Evolutionary conservation across 495 filamentous ascomycete genomes (phyloP), one percentile per base, ranked within the genome.

Genomic region (Aspergillus carlsbadensis): DNA sequence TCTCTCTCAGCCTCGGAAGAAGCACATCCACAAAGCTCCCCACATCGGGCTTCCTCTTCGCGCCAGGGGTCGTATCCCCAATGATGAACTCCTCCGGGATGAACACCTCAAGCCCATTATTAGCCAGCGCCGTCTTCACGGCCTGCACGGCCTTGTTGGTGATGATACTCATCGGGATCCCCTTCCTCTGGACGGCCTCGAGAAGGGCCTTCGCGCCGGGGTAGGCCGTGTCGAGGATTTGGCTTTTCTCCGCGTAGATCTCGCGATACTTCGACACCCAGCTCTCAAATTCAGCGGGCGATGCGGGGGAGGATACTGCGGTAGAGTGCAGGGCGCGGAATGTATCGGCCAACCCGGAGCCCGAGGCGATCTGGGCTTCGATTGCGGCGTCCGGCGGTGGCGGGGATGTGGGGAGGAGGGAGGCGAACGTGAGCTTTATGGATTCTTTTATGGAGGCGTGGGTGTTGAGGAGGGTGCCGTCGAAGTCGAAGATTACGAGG

Each of bases 71-170:
- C 24, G 62, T 64, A 44, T 54, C 52, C 2, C 68, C 68, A 14
- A 70, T 45, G 13, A 70, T 65, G 26, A 68, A 34, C 13, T 58
- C 46, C 10, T 66, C 63, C 0, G 58, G 60, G 13, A 68, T 48
- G 17, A 29, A 52, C 3, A 37, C 60, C 5, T 33, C 48, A 0
- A 70, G 41, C 5, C 54, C 60, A 22, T 61, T 57, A 15, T 52
- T 57, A 34, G 50, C 42, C 40, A 70, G 49, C 0, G 65, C 64
- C 2, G 62, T 62, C 31, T 54, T 58, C 0, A 70, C 59, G 0
- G 68, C 68, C 5, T 35, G 57, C 3, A 63, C 62, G 18, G 52
- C 63, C 42, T 70, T 70, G 26, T 70, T 70, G 34, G 57, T 68
- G 15, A 70, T 58, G 13, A 70, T 66, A 0, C 65, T 61, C 37